Conservation (phyloP, 306 rosid species). For the Vigna nakashimae region DNA sequence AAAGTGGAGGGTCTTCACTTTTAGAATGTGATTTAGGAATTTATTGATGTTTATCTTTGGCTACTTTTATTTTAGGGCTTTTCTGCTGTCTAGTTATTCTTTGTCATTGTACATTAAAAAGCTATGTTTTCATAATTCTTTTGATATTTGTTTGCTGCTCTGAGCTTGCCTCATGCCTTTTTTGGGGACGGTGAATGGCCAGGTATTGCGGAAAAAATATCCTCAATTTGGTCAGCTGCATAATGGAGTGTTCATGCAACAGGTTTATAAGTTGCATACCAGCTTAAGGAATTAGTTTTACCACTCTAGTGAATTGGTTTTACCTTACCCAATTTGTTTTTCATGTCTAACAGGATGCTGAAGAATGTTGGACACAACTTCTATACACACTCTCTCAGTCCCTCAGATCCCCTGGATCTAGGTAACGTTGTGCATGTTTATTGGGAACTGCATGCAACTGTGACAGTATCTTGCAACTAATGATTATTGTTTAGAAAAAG, state of each 20-base stretch:
- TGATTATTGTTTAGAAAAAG: slow-evolving; percentile 28
- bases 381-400: slow-evolving; percentile 95
- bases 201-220: slow-evolving; percentile 92
- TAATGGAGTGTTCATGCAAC: slow-evolving; percentile 92
- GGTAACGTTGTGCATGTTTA: slow-evolving; percentile 56
- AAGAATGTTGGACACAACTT: slow-evolving; percentile 99
- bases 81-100: not conserved
- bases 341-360: slow-evolving; percentile 81
- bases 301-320: slow-evolving; percentile 23
- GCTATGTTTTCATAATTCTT: not conserved
- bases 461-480: not conserved
- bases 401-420: slow-evolving; percentile 73
- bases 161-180: slow-evolving; percentile 1
- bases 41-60: slow-evolving; percentile 6
- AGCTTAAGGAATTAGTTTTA: slow-evolving; percentile 35
- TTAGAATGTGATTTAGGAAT: slow-evolving; percentile 16
- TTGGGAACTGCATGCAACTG: slow-evolving; percentile 23
- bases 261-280: slow-evolving; percentile 58
- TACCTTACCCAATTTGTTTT: slow-evolving; percentile 31
- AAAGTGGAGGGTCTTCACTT: not conserved
- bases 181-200: slow-evolving; percentile 40
- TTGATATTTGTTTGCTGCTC: slow-evolving; percentile 10
- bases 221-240: slow-evolving; percentile 99
- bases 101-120: slow-evolving; percentile 9
- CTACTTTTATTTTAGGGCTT: slow-evolving; percentile 14